phyloP scores from a whole-genome alignment of 2,329 filamentous ascomycete genomes.

The Esteya vermicola region DNA sequence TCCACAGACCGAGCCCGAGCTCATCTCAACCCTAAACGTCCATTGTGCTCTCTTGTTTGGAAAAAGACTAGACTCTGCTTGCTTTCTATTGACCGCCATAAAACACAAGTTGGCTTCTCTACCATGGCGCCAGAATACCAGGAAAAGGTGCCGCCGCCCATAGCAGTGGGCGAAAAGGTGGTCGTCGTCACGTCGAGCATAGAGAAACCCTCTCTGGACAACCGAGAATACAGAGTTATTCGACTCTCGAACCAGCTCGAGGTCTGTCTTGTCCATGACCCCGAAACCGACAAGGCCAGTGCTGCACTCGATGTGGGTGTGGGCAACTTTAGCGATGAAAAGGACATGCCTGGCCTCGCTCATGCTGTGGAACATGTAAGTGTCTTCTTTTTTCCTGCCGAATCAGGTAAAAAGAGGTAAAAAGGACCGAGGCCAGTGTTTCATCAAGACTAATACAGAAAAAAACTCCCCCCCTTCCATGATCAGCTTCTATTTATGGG shows the following conservation, averaged over 20 bases:
- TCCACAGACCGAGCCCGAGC: too few species aligned
- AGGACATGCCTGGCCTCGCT: constrained; percentile 86
- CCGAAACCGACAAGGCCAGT: constrained; percentile 91
- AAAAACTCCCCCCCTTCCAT: neutral
- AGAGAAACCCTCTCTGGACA: constrained; percentile 73
- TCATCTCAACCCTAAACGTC: too few species aligned
- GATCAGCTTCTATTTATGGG: constrained; percentile 81
- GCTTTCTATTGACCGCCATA: too few species aligned
- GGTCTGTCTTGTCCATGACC: constrained; percentile 82
- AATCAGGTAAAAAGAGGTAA: too few species aligned
- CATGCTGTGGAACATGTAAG: constrained; percentile 83
- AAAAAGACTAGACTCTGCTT: too few species aligned
- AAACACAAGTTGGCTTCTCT: too few species aligned
- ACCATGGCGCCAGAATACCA: neutral
- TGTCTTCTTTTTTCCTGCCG: neutral
- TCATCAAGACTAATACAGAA: too few species aligned
- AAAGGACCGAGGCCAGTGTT: too few species aligned
- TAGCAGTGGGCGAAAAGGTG: constrained; percentile 9
- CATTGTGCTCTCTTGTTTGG: too few species aligned
- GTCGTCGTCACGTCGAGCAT: constrained; percentile 51
- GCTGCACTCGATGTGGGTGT: constrained; percentile 93
- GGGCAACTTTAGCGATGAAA: constrained; percentile 84
- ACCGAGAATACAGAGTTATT: constrained; percentile 78
- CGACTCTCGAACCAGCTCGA: constrained; percentile 76
- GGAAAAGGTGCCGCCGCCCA: neutral